A percentile compares a stretch with the other conserved stretches of the same genome.
phyloP scores from a whole-genome alignment of 148 eudicot genomes.

The Rhododendron kiyosumense region DNA sequence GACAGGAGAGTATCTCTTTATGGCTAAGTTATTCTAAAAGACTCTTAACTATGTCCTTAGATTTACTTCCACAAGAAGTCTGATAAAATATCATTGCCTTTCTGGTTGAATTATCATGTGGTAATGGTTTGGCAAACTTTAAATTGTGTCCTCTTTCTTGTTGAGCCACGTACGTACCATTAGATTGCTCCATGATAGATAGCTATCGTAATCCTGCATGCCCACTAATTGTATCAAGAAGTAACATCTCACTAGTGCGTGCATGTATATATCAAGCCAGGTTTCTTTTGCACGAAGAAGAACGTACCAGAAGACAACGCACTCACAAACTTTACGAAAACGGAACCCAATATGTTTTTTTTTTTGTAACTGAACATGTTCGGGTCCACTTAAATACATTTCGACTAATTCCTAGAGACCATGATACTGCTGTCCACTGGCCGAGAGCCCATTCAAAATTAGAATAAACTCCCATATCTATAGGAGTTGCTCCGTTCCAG shows the following conservation, averaged over 20 bases:
- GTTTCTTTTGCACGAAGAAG: neutral
- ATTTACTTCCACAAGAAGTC: neutral
- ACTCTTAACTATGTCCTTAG: neutral
- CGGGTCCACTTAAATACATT: no score
- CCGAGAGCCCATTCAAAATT: no score
- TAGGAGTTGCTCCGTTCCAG: no score
- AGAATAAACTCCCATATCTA: no score
- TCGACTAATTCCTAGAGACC: no score
- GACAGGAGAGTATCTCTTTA: neutral
- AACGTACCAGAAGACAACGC: neutral
- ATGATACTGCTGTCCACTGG: no score
- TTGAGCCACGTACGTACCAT: neutral
- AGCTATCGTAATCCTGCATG: no score
- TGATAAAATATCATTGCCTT: neutral
- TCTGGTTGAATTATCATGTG: no score
- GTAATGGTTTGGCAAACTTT: no score
- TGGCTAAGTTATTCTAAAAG: neutral
- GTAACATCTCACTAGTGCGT: neutral
- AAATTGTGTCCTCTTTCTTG: no score
- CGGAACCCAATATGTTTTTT: neutral
- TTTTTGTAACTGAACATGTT: no score
- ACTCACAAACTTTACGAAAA: neutral
- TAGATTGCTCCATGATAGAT: neutral
- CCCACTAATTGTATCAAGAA: neutral
- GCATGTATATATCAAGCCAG: neutral